Conservation (phyloP, 495 filamentous ascomycete genomes). For the Talaromyces trachyspermus region DNA sequence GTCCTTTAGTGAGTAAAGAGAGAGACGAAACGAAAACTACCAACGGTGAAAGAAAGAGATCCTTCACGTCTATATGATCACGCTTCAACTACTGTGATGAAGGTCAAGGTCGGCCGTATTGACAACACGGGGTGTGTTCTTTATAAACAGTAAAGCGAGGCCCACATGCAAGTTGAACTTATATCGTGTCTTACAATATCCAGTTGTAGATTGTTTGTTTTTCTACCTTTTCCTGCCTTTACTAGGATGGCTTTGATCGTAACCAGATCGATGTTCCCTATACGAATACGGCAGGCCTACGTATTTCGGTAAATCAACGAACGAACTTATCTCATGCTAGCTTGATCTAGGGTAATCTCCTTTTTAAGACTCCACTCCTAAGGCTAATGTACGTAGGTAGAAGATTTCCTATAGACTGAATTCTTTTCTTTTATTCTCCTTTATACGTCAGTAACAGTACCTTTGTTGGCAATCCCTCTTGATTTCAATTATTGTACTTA, state of each 20-base stretch:
- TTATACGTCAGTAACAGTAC: too few relatives aligned
- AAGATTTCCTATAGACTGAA: too few relatives aligned
- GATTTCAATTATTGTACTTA: neutral
- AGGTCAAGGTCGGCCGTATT: neutral
- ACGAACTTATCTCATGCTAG: neutral
- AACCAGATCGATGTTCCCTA: slow-evolving; percentile 1
- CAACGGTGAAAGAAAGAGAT: neutral
- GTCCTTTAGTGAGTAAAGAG: neutral
- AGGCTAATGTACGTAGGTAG: neutral
- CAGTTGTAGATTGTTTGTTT: slow-evolving; percentile 1
- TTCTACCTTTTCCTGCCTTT: slow-evolving; percentile 2
- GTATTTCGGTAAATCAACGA: slow-evolving; percentile 1
- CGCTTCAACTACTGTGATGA: slow-evolving; percentile 1
- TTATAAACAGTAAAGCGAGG: slow-evolving; percentile 1
- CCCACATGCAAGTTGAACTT: neutral
- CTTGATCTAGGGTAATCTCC: slow-evolving; percentile 1
- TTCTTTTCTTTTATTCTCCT: too few relatives aligned
- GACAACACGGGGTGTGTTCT: neutral
- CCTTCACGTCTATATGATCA: neutral
- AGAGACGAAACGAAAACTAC: neutral
- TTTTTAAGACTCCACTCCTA: slow-evolving; percentile 1
- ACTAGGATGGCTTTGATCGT: neutral
- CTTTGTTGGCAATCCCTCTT: neutral
- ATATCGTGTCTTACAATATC: slow-evolving; percentile 1
- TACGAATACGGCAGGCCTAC: neutral